A percentile compares a stretch with the other conserved stretches of the same genome.
These are phyloP conservation scores for Claviceps spartinae DNA, from an alignment of 2,329 filamentous ascomycete species.

Conservation along the genomic window DNA sequence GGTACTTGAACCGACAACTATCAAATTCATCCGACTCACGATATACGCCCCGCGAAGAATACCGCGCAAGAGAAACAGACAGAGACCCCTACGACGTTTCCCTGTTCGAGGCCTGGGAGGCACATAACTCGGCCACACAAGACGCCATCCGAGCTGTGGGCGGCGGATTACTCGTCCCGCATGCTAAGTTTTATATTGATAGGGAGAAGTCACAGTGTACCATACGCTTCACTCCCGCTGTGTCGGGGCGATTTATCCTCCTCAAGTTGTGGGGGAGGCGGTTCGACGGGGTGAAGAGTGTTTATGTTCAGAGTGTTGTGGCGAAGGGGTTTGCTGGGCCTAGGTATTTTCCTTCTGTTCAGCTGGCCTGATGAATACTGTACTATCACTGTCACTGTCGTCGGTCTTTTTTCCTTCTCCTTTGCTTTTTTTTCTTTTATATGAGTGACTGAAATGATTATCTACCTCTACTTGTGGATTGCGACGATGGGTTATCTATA, in stretches of 20 bases:
- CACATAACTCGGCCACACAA: constrained; percentile 39
- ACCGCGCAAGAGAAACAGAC: neutral
- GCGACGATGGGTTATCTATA: no score
- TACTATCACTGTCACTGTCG: no score
- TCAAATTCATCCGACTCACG: constrained; percentile 11
- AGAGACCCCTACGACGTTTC: constrained; percentile 8
- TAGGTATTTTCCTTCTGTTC: constrained; percentile 63
- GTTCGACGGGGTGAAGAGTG: constrained; percentile 52
- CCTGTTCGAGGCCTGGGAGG: constrained; percentile 27
- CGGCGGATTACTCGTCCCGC: constrained; percentile 51
- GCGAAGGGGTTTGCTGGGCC: constrained; percentile 76
- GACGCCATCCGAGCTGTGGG: constrained; percentile 43
- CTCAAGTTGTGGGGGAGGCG: constrained; percentile 82
- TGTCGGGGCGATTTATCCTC: constrained; percentile 71
- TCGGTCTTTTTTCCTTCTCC: neutral
- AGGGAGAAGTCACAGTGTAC: constrained; percentile 73
- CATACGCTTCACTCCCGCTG: constrained; percentile 70
- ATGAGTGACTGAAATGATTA: no score
- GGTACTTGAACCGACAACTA: constrained; percentile 13
- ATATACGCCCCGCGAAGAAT: neutral
- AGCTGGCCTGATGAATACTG: constrained; percentile 34
- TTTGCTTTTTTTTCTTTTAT: neutral
- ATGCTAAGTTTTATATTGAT: constrained; percentile 74
- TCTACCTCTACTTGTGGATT: no score
- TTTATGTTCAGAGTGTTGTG: constrained; percentile 79